These are phyloP conservation scores for Coleophoma cylindrospora DNA, from an alignment of 2,329 filamentous ascomycete genomes.

Conservation along the genomic window DNA sequence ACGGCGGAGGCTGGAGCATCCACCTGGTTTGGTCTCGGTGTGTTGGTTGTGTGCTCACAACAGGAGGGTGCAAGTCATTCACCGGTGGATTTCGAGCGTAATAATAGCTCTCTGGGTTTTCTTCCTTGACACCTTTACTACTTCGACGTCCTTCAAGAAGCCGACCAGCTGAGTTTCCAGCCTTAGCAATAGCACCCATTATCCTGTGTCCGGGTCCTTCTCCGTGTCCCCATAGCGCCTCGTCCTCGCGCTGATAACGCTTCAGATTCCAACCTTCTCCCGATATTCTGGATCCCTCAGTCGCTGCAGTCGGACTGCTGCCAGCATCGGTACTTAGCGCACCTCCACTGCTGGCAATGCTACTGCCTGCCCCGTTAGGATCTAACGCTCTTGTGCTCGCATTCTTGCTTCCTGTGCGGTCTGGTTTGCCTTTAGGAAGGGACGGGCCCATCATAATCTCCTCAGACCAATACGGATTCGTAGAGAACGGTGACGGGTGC, in stretches of 20 bases:
- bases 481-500: slow-evolving; percentile 78
- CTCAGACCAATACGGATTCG: slow-evolving; percentile 83
- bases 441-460: slow-evolving; percentile 81
- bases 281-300: slow-evolving; percentile 37
- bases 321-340: slow-evolving; percentile 27
- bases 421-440: slow-evolving; percentile 57
- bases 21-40: slow-evolving; percentile 70
- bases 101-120: slow-evolving; percentile 28
- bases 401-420: slow-evolving; percentile 44
- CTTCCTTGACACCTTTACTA: slow-evolving; percentile 26
- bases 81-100: slow-evolving; percentile 58
- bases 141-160: slow-evolving; percentile 45
- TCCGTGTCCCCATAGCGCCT: slow-evolving; percentile 71
- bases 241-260: slow-evolving; percentile 82
- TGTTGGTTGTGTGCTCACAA: slow-evolving; percentile 70
- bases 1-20: slow-evolving; percentile 93
- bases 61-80: slow-evolving; percentile 81
- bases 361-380: slow-evolving; percentile 52
- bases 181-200: slow-evolving; percentile 41
- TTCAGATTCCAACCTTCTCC: slow-evolving; percentile 68
- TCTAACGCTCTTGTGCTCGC: slow-evolving; percentile 55
- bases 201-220: slow-evolving; percentile 48
- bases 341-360: slow-evolving; percentile 30
- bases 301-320: slow-evolving; percentile 39
- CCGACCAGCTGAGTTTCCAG: slow-evolving; percentile 46